phyloP scores from a whole-genome alignment of 345 rosid genomes.

The Cardamine occulta region DNA sequence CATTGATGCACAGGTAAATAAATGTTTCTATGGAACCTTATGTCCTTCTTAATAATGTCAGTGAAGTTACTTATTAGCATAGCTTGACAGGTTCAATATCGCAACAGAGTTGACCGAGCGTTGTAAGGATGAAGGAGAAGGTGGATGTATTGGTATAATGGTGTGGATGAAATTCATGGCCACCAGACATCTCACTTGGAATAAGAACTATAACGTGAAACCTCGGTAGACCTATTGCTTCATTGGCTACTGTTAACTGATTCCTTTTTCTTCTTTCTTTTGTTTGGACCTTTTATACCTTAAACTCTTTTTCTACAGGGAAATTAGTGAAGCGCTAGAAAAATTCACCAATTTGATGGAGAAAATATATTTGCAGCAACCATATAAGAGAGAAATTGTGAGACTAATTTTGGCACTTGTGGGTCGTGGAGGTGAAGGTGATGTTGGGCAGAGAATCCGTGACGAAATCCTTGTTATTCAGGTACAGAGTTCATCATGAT shows the following conservation, averaged over 20 bases:
- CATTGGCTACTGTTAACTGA: neutral
- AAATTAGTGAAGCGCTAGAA: constrained; percentile 93
- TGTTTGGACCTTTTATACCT: constrained; percentile 8
- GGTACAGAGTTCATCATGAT: constrained; percentile 49
- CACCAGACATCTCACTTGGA: constrained; percentile 96
- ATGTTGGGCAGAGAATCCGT: constrained; percentile 97
- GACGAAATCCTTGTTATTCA: constrained; percentile 97
- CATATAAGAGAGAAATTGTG: constrained; percentile 66
- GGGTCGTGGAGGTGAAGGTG: constrained; percentile 99
- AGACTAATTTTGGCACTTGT: constrained; percentile 88
- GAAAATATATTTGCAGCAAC: constrained; percentile 57
- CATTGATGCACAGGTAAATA: constrained; percentile 65
- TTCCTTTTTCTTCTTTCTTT: constrained; percentile 16
- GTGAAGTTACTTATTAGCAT: constrained; percentile 37
- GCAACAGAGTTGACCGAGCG: constrained; percentile 46
- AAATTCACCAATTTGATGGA: constrained; percentile 83
- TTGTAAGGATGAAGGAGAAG: constrained; percentile 63
- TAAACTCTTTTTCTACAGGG: constrained; percentile 51
- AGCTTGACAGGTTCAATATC: constrained; percentile 46
- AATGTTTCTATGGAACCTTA: neutral
- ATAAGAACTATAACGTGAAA: constrained; percentile 96
- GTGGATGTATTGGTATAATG: constrained; percentile 84
- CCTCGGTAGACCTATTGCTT: constrained; percentile 65
- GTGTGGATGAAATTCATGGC: constrained; percentile 99
- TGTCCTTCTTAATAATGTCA: neutral